Base-by-base conservation (phyloP, 148 eudicot species). In the Suaeda aralocaspica region DNA sequence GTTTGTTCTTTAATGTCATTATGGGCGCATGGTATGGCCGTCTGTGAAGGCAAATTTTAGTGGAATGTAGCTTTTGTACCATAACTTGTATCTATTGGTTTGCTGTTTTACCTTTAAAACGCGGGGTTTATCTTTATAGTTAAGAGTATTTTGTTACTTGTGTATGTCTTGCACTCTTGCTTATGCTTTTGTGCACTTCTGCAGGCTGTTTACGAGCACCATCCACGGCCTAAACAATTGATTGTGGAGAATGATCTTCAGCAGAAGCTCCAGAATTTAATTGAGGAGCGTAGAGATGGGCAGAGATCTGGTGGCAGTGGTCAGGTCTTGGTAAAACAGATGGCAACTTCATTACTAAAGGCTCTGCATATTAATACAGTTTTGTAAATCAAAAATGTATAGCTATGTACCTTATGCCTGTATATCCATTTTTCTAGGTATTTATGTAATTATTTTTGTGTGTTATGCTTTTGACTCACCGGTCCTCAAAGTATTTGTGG, bases 281-380 rank as follows among this genome's bases (percentile, higher is more conserved):
- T 94, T 0, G 99, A 94, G 79, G 99, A 94, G 73, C 83, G 99
- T 60, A 81, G 99, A 83, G 99, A 94, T 48, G 99, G 99, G 41
- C 99, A 91, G 79, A 86, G 92, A 58, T 81, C 98, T 8, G 98
- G 96, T 30, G 80, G 76, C 14, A 53, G 80, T 33, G 99, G 99
- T 49, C 99, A 94, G 77, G 99, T 94, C 69, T 72, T 94, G 88
- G 99, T 94, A 33, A 94, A 94, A 70, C 99, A 94, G 77, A 94
- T 94, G 99, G 99, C 99, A 19, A 94, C 99, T 49, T 94, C 99
- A 41, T 81, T 94, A 68, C 96, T 94, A 11, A 94, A 94, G 78
- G 99, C 99, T 21, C 99, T 94, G 53, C 96, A 94, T 72, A 94
- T 94, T 76, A 94, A 94, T 82, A 94, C 99, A 45, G 96, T 94